Evolutionary conservation across 2,329 filamentous ascomycete species (phyloP).

Genomic region (Magnaporthiopsis rhizophila): DNA sequence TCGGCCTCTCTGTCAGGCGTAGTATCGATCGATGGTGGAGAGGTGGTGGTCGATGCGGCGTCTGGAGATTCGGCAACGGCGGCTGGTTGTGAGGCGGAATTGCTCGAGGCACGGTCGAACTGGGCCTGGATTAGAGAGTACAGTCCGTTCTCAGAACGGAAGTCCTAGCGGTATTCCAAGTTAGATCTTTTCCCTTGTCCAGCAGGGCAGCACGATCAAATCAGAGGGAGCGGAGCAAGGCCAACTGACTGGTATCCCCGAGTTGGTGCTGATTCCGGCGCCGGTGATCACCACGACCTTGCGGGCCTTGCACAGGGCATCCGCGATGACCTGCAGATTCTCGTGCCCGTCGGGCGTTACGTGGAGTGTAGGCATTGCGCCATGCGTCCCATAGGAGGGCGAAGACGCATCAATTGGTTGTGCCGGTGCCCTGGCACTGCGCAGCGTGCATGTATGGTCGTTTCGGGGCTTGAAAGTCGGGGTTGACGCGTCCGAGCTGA

Average conservation of each 20-base stretch:
- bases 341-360: conserved; percentile 42
- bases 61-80: no score
- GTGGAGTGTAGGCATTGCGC: conserved; percentile 50
- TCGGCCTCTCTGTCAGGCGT: background rate
- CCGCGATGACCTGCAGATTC: conserved; percentile 56
- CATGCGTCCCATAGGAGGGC: background rate
- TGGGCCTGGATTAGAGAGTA: conserved; percentile 65
- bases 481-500: background rate
- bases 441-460: background rate
- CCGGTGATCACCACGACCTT: conserved; percentile 67
- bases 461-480: background rate
- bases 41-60: background rate
- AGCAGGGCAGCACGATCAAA: background rate
- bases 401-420: conserved; percentile 1
- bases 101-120: conserved; percentile 37
- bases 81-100: background rate
- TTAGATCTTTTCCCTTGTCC: conserved; percentile 11
- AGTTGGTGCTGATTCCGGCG: conserved; percentile 68
- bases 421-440: background rate
- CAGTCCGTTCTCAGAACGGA: conserved; percentile 63
- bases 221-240: background rate
- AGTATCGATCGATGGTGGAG: background rate
- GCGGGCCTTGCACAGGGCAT: conserved; percentile 53
- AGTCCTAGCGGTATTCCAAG: conserved; percentile 45
- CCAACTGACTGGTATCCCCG: conserved; percentile 58